Conservation (phyloP, 164 flowering plant genomes). For the Kingdonia uniflora region DNA sequence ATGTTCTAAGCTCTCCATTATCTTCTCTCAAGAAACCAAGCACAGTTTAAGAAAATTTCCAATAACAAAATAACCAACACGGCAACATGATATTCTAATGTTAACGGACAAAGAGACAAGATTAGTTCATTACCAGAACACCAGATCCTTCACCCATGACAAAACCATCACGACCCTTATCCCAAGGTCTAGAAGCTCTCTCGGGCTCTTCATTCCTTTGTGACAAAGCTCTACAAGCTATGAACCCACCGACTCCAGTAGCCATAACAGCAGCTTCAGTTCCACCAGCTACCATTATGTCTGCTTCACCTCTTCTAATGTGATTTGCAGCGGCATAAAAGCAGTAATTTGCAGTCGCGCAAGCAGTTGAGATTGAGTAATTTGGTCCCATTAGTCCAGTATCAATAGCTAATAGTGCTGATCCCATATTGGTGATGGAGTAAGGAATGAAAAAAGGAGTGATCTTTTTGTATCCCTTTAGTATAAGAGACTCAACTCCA, state of each 20-base stretch:
- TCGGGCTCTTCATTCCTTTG: slow-evolving; percentile 49
- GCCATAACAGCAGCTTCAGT: slow-evolving; percentile 51
- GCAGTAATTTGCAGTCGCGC: slow-evolving; percentile 75
- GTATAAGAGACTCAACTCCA: slow-evolving; percentile 49
- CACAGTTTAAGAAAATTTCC: background rate
- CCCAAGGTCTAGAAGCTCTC: slow-evolving; percentile 66
- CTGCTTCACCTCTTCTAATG: slow-evolving; percentile 60
- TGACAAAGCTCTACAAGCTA: slow-evolving; percentile 70
- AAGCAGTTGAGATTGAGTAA: slow-evolving; percentile 70
- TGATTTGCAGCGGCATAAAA: slow-evolving; percentile 70
- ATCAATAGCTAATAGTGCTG: slow-evolving; percentile 67
- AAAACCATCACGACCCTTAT: slow-evolving; percentile 57
- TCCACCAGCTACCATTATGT: slow-evolving; percentile 57
- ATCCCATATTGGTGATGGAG: slow-evolving; percentile 67
- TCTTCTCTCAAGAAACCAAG: slow-evolving; percentile 15
- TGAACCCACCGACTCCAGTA: slow-evolving; percentile 56
- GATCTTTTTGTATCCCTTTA: slow-evolving; percentile 54
- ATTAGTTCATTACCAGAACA: slow-evolving; percentile 37
- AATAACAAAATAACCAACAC: too few species aligned
- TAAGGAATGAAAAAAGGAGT: slow-evolving; percentile 71
- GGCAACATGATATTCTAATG: too few species aligned
- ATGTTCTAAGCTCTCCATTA: slow-evolving; percentile 66
- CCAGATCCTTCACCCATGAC: slow-evolving; percentile 81
- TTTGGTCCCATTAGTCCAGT: slow-evolving; percentile 72
- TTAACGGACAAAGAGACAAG: too few species aligned